Base-by-base conservation (phyloP, 805 yeast genomes). In the Candida insectorum region DNA sequence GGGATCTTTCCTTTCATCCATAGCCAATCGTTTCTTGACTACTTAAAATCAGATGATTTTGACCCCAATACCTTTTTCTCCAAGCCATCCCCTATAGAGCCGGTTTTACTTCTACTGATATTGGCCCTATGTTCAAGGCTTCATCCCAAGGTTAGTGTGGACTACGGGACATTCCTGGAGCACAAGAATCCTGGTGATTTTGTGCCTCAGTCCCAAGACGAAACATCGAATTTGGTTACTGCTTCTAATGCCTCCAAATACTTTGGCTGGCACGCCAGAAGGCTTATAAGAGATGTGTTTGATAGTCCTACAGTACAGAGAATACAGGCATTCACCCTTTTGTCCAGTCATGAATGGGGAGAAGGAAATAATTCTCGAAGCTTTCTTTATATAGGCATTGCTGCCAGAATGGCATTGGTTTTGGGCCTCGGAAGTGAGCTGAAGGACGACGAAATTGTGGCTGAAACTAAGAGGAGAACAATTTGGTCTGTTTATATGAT, bases 261-360 rank as follows among this genome's bases (percentile, higher is more conserved):
- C 38, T 63, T 62, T 46, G 66, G 62, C 0, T 62, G 62, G 57
- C 65, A 61, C 39, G 65, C 68, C 5, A 45, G 65, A 28, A 44
- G 41, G 24, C 22, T 44, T 4, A 32, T 62, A n/a, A 48, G 48
- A 23, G 56, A 58, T 19, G 58, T 54, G 5, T 62, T 62, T 42
- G 70, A 63, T 39, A 51, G 56, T 32, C 69, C 70, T 2, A 46
- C 65, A 4, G 46, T 64, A 4, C 66, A 58, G 30, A 36, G 65
- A 19, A 56, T 62, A 5, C 70, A 62, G 37, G 65, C 68, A 2
- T 41, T 64, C 18, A 37, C 60, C 1, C 54, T 64, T 31, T 40
- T 62, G 4, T 58, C 65, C 33, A 53, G 62, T 35, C 69, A 62
- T 46, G 67, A 62, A 41, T 62, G 70, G 69, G 68, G 68, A 1